Conservation (phyloP, 805 yeast species). For the Cephaloascus fragrans region DNA sequence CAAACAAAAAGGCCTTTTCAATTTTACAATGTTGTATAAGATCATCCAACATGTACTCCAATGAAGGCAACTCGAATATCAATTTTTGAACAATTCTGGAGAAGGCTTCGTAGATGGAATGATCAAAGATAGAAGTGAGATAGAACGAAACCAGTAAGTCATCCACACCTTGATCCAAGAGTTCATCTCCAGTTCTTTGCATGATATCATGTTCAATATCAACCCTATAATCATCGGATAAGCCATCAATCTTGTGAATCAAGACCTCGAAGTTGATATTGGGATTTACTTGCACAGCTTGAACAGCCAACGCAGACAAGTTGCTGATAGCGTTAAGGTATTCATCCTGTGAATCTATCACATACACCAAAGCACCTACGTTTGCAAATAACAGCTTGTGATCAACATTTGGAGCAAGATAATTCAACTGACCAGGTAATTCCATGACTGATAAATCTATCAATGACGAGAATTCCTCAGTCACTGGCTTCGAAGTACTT, state of each 20-base stretch:
- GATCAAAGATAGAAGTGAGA: conserved; percentile 89
- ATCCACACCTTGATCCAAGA: conserved; percentile 80
- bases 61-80: conserved; percentile 77
- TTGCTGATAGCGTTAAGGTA: conserved; percentile 86
- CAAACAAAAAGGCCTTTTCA: conserved; percentile 89
- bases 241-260: conserved; percentile 92
- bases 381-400: conserved; percentile 66
- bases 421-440: conserved; percentile 86
- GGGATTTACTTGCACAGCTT: conserved; percentile 79
- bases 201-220: conserved; percentile 95
- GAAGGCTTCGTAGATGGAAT: conserved; percentile 91
- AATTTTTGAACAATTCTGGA: conserved; percentile 87
- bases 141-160: conserved; percentile 89
- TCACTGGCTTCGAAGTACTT: conserved; percentile 80
- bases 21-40: conserved; percentile 82
- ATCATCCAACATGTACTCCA: conserved; percentile 83
- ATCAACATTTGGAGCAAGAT: conserved; percentile 79
- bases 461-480: conserved; percentile 74
- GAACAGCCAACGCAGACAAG: conserved; percentile 78
- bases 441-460: conserved; percentile 88
- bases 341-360: conserved; percentile 93
- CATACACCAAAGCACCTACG: conserved; percentile 88
- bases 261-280: conserved; percentile 82
- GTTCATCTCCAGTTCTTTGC: conserved; percentile 91
- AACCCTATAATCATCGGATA: conserved; percentile 84